These are phyloP conservation scores for Hirschfeldia incana DNA, from an alignment of 345 rosid species.

Conservation along the genomic window DNA sequence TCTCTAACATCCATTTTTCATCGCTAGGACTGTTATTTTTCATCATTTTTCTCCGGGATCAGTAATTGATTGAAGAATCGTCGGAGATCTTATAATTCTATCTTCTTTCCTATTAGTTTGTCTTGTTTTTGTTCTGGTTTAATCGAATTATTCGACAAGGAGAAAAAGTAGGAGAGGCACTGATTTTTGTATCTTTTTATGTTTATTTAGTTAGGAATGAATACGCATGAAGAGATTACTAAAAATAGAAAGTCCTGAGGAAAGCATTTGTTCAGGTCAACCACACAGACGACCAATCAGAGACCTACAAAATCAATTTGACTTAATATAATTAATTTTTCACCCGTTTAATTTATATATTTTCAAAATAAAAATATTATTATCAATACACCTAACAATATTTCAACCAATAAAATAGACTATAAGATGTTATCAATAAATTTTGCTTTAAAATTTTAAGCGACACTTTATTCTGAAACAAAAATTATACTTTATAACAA, in stretches of 20 bases:
- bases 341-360: too few relatives aligned
- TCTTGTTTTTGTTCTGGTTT: slow-evolving; percentile 20
- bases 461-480: too few relatives aligned
- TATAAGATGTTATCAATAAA: too few relatives aligned
- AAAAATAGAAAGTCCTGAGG: slow-evolving; percentile 27
- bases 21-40: slow-evolving; percentile 30
- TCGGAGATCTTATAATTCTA: slow-evolving; percentile 20
- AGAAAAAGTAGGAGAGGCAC: slow-evolving; percentile 35
- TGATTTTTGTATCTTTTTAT: slow-evolving; percentile 15
- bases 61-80: slow-evolving; percentile 4
- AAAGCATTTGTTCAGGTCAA: slow-evolving; percentile 37
- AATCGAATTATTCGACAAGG: slow-evolving; percentile 10
- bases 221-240: slow-evolving; percentile 30
- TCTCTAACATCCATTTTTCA: slow-evolving; percentile 67
- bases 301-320: slow-evolving; percentile 17
- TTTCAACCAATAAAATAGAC: too few relatives aligned
- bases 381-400: too few relatives aligned
- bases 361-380: too few relatives aligned
- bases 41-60: slow-evolving; percentile 19
- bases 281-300: slow-evolving; percentile 25
- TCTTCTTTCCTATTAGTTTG: slow-evolving; percentile 5
- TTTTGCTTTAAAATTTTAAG: too few relatives aligned
- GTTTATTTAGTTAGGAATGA: slow-evolving; percentile 33
- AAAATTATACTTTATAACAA: too few relatives aligned
- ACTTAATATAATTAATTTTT: neutral